Conservation (phyloP, 495 filamentous ascomycete genomes). For the Aspergillus taichungensis region DNA sequence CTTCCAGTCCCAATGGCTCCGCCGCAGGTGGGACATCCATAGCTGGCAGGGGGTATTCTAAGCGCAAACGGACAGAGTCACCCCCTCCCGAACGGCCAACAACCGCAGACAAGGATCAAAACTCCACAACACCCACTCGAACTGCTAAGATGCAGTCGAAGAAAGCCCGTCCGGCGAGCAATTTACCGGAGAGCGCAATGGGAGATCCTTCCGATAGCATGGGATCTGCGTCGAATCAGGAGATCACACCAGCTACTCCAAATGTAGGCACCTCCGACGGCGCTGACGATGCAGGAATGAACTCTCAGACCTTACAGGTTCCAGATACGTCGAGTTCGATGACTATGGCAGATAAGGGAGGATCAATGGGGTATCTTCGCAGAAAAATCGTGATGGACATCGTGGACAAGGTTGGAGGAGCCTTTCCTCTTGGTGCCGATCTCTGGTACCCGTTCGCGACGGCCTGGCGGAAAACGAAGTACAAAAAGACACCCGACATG, state of each 20-base stretch:
- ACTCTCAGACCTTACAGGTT: background rate
- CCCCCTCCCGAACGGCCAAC: background rate
- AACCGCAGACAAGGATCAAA: background rate
- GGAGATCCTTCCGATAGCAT: too few relatives aligned
- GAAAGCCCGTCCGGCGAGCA: background rate
- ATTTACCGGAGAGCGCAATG: too few relatives aligned
- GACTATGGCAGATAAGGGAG: conserved; percentile 22
- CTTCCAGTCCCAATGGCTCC: too few relatives aligned
- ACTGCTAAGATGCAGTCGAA: conserved; percentile 1
- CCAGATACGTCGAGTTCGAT: background rate
- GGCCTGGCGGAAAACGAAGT: conserved; percentile 47
- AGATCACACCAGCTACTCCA: too few relatives aligned
- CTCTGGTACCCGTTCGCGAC: conserved; percentile 62
- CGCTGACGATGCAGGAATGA: too few relatives aligned
- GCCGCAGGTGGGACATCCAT: background rate
- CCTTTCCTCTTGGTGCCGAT: conserved; percentile 65
- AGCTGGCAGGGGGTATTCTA: background rate
- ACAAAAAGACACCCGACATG: conserved; percentile 40
- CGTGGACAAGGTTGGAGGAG: conserved; percentile 57
- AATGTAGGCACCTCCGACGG: too few relatives aligned
- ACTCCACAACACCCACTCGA: background rate
- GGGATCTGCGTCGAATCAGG: too few relatives aligned
- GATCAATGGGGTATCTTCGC: conserved; percentile 39
- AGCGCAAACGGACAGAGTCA: conserved; percentile 8
- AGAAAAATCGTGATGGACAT: conserved; percentile 62